Evolutionary conservation across 345 rosid genomes (phyloP), one percentile per base, ranked within the genome.

Genomic region (Iberis pinnata): DNA sequence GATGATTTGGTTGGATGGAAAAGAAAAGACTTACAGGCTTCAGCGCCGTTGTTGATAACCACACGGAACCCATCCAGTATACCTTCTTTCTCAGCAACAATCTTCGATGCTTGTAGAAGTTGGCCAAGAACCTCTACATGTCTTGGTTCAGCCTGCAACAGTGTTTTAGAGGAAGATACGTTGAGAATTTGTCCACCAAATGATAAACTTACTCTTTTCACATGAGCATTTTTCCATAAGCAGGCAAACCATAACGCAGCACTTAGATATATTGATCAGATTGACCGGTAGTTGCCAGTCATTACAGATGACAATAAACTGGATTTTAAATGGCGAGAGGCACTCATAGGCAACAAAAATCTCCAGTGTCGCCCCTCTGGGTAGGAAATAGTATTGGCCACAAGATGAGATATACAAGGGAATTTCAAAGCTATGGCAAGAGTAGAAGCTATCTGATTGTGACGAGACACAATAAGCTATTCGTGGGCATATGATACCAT

Each of bases 21-120:
- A 17, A 14, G 10, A 40, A 53, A 25, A 27, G 49, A 73, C 94
- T 85, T 77, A 83, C 97, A 81, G 36, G 79, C 99, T 49, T 35
- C 61, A 8, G 78, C 81, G 18, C 97, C 99, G 27, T 70, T 83
- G 83, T 92, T 88, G 71, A 93, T 83, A 33, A 88, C 98, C 48
- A 92, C 87, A 40, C 95, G 95, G 59, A 88, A 92, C 19, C 96
- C 88, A 8, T 88, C 87, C 1, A 73, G 45, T 62, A 88, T 83
- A 12, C 97, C 99, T 73, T 92, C 99, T 59, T 75, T 85, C 63
- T 88, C 95, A 27, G 99, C 99, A 60, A 85, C 99, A 58, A 77
- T 68, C 79, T 76, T 83, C 6, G 97, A 79, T 25, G 83, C 95
- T 29, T 60, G 70, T 18, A 88, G 80, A 63, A 92, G 99, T 42